A percentile compares a stretch with the other conserved stretches of the same genome.
Evolutionary conservation across 306 rosid species (phyloP).

Genomic region (Ormosia emarginata): DNA sequence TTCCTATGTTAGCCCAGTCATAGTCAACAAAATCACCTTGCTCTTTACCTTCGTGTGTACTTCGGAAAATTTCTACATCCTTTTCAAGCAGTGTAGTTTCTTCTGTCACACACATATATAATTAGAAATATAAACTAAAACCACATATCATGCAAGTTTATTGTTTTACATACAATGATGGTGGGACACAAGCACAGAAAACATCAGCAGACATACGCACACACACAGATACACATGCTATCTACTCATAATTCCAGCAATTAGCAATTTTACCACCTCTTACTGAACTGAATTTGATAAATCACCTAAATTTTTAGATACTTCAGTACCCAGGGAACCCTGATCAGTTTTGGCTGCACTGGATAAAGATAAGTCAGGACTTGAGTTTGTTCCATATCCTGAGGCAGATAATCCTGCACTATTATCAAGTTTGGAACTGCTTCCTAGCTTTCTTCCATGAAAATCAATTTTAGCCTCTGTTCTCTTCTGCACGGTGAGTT

Average conservation of each 20-base stretch:
- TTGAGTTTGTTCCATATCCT: constrained; percentile 42
- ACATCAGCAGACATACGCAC: constrained; percentile 15
- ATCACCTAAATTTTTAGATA: constrained; percentile 38
- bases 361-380: constrained; percentile 62
- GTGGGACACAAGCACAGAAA: constrained; percentile 10
- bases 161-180: not conserved
- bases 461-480: constrained; percentile 43
- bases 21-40: constrained; percentile 81
- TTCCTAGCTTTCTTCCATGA: constrained; percentile 44
- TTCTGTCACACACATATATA: constrained; percentile 44
- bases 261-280: constrained; percentile 44
- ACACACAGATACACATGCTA: constrained; percentile 14
- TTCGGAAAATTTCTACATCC: constrained; percentile 54
- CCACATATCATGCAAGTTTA: constrained; percentile 9
- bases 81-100: constrained; percentile 42
- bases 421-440: constrained; percentile 37
- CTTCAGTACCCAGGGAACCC: constrained; percentile 45
- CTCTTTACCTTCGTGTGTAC: constrained; percentile 56
- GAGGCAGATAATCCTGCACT: constrained; percentile 44
- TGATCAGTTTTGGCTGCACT: constrained; percentile 44
- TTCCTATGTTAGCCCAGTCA: constrained; percentile 88
- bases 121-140: constrained; percentile 21
- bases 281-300: constrained; percentile 34
- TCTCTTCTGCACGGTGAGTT: constrained; percentile 52
- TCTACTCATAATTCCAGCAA: constrained; percentile 18